Conservation (phyloP, 345 rosid genomes). For the Brassica cretica region DNA sequence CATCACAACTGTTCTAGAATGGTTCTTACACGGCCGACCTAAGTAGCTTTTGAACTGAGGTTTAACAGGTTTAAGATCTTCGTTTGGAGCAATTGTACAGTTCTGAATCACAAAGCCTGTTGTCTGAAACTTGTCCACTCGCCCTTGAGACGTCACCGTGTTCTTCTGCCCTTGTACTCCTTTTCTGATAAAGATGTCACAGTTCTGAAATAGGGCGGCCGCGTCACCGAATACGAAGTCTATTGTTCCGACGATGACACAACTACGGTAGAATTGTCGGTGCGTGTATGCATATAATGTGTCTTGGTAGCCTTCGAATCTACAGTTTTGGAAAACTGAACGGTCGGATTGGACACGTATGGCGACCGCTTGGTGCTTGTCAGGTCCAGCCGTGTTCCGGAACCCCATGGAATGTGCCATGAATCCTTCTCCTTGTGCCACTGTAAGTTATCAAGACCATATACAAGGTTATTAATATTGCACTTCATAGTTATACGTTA, state of each 20-base stretch:
- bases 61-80: slow-evolving; percentile 46
- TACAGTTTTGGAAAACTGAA: slow-evolving; percentile 66
- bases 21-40: slow-evolving; percentile 75
- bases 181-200: slow-evolving; percentile 57
- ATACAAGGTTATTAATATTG: not conserved
- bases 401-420: slow-evolving; percentile 76
- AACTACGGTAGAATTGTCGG: slow-evolving; percentile 75
- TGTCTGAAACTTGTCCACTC: slow-evolving; percentile 56
- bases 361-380: slow-evolving; percentile 75
- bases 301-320: slow-evolving; percentile 79
- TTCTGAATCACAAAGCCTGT: slow-evolving; percentile 80
- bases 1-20: slow-evolving; percentile 72
- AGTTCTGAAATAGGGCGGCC: slow-evolving; percentile 72
- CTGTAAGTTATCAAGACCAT: slow-evolving; percentile 39
- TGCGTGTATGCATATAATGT: slow-evolving; percentile 75
- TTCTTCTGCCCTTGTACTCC: slow-evolving; percentile 56
- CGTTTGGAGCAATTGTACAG: slow-evolving; percentile 55
- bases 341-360: slow-evolving; percentile 67
- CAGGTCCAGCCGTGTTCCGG: slow-evolving; percentile 83
- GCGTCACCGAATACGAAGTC: slow-evolving; percentile 96
- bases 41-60: slow-evolving; percentile 55
- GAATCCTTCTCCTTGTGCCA: slow-evolving; percentile 64
- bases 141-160: slow-evolving; percentile 68
- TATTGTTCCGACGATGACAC: slow-evolving; percentile 66
- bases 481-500: not conserved